Percentiles rank a stretch among this genome's conserved stretches.
These are phyloP conservation scores for Pseudohyphozyma bogoriensis DNA, from an alignment of 768 basidiomycete genomes.

Conservation along the genomic window DNA sequence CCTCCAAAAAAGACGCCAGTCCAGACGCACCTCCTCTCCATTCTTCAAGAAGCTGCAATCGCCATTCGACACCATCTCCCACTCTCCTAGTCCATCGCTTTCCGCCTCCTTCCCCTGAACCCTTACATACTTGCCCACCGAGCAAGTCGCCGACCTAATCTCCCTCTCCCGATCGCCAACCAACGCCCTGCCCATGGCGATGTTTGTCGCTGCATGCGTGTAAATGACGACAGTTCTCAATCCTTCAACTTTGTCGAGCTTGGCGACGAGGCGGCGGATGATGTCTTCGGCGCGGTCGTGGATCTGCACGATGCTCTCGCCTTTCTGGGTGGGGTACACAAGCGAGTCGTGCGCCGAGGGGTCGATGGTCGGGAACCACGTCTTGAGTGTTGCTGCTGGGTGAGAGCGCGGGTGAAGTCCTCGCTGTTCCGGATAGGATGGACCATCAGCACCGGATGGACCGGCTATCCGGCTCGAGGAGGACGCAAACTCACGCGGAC, in stretches of 20 bases:
- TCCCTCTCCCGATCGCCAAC: slow-evolving; percentile 2
- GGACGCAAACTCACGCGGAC: slow-evolving; percentile 10
- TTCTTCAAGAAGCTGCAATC: slow-evolving; percentile 11
- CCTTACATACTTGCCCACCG: slow-evolving; percentile 15
- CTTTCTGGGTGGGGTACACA: slow-evolving; percentile 61
- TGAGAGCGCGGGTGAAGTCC: neutral
- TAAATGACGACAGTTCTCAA: slow-evolving; percentile 7
- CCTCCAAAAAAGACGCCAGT: neutral
- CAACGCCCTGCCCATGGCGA: slow-evolving; percentile 6
- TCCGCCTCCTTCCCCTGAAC: neutral
- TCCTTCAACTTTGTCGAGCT: slow-evolving; percentile 39
- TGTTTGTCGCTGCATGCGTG: slow-evolving; percentile 50
- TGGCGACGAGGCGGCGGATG: slow-evolving; percentile 47
- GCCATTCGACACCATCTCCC: slow-evolving; percentile 18
- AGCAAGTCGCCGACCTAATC: slow-evolving; percentile 20
- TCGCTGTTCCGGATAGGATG: too few relatives aligned
- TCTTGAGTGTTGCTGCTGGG: slow-evolving; percentile 49
- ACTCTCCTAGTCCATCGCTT: neutral
- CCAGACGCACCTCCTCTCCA: slow-evolving; percentile 18
- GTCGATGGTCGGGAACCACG: slow-evolving; percentile 67
- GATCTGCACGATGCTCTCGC: slow-evolving; percentile 56
- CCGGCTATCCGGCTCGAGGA: too few relatives aligned
- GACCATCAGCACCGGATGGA: too few relatives aligned
- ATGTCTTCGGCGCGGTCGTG: slow-evolving; percentile 54
- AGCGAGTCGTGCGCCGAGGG: slow-evolving; percentile 58